These are phyloP conservation scores for Chenopodium quinoa DNA, from an alignment of 148 eudicot species.

Conservation along the genomic window DNA sequence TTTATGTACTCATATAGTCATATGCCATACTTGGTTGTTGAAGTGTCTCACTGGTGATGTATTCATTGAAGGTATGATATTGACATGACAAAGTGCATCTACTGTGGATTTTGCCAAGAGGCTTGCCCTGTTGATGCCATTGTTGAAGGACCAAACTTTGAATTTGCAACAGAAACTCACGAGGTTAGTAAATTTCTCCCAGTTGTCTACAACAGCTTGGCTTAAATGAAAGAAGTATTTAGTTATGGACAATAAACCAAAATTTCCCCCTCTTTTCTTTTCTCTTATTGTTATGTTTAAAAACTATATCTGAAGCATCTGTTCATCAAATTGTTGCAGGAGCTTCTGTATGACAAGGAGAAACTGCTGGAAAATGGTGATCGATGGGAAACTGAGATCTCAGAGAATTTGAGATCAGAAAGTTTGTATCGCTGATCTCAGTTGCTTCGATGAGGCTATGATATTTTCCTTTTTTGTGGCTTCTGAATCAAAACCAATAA, in stretches of 20 bases:
- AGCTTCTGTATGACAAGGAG: constrained; percentile 96
- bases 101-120: constrained; percentile 99
- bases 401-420: constrained; percentile 93
- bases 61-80: constrained; percentile 65
- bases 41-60: background rate
- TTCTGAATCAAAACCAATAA: constrained; percentile 26
- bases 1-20: background rate
- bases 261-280: background rate
- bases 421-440: constrained; percentile 76
- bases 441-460: constrained; percentile 2
- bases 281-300: background rate
- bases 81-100: constrained; percentile 96
- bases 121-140: constrained; percentile 99
- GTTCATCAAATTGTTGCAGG: constrained; percentile 38
- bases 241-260: background rate
- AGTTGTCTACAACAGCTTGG: background rate
- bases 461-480: constrained; percentile 5
- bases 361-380: constrained; percentile 98
- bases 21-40: background rate
- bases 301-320: background rate
- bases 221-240: background rate
- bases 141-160: constrained; percentile 97
- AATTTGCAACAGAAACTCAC: constrained; percentile 94
- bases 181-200: constrained; percentile 47
- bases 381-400: constrained; percentile 97